Evolutionary conservation across 306 rosid genomes (phyloP).

Genomic region (Prunus campanulata): DNA sequence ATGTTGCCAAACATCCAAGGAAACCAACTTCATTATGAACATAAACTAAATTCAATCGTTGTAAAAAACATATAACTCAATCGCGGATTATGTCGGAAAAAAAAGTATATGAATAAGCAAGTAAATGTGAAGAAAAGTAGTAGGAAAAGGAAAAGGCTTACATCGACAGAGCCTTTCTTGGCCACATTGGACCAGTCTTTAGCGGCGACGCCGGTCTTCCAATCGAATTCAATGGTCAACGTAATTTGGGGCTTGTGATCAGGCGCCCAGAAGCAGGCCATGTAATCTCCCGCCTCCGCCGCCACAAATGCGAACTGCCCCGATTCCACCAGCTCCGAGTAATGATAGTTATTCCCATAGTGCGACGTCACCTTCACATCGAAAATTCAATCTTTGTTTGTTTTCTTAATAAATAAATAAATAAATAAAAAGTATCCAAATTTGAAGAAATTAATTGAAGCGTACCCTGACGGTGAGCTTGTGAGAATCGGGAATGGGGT

Average conservation of each 20-base stretch:
- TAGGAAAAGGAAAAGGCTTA: slow-evolving; percentile 31
- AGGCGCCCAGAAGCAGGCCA: slow-evolving; percentile 82
- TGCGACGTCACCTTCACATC: slow-evolving; percentile 73
- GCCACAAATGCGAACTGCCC: slow-evolving; percentile 78
- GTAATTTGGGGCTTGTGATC: slow-evolving; percentile 57
- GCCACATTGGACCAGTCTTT: slow-evolving; percentile 97
- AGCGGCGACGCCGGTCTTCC: slow-evolving; percentile 92
- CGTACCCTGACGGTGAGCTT: slow-evolving; percentile 78
- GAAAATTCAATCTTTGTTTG: background rate
- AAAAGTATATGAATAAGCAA: background rate
- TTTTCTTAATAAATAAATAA: background rate
- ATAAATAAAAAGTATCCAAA: background rate
- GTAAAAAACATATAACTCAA: background rate
- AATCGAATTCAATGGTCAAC: slow-evolving; percentile 74
- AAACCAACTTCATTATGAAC: background rate
- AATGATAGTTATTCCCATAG: slow-evolving; percentile 66
- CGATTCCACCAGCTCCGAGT: slow-evolving; percentile 56
- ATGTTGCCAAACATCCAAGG: background rate
- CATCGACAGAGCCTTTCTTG: slow-evolving; percentile 89
- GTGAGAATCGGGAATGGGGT: slow-evolving; percentile 68
- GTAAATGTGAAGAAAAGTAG: background rate
- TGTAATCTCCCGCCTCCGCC: slow-evolving; percentile 76
- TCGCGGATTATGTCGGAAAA: no score
- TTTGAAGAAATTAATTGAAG: background rate
- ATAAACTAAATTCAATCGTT: background rate